Evolutionary conservation across 1,284 basidiomycete genomes (phyloP), one percentile per base, ranked within the genome.

Genomic region (Fomitopsis schrenkii): DNA sequence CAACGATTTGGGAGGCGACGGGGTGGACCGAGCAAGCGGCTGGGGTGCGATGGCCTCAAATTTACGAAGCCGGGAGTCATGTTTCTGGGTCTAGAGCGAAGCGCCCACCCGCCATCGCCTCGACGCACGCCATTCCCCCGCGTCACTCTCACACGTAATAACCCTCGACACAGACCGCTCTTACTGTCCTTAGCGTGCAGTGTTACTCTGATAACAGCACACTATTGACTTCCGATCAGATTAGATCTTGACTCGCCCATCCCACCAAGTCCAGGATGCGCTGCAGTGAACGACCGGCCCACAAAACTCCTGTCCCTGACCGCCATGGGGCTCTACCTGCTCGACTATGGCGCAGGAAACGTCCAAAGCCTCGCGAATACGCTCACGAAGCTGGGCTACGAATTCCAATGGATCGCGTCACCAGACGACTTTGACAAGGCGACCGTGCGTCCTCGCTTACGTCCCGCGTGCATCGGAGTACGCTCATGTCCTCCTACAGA

Each of bases 341-440:
- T 98, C 68, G 96, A 98, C 75, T 97, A 98, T 73, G 95, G 95
- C 71, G 96, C 94, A 59, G 95, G 95, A 19, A 97, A 97, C 72
- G 95, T 97, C 53, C 88, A 93, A 74, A 94, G 91, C 72, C 86
- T 98, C 59, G 95, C 97, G 57, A 99, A 99, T 77, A 94, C 96
- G 2, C 85, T 99, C 69, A 86, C 79, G 56, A 88, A 87, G 69
- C 88, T 99, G 12, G 96, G 97, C 9, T 88, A 94, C 77, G 78
- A 86, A 8, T 99, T 97, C 76, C 83, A 90, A 69, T 99, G 97
- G 97, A 93, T 99, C 71, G 82, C 87, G 44, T 79, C 83, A 35
- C 86, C 90, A n/a, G 81, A 83, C 6, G 97, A 99, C 76, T 94
- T 99, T 74, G 81, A 86, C 68, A 87, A 90, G 71, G 95, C 95